Conservation (phyloP, 1,284 basidiomycete genomes). For the Termitomyces sp. region DNA sequence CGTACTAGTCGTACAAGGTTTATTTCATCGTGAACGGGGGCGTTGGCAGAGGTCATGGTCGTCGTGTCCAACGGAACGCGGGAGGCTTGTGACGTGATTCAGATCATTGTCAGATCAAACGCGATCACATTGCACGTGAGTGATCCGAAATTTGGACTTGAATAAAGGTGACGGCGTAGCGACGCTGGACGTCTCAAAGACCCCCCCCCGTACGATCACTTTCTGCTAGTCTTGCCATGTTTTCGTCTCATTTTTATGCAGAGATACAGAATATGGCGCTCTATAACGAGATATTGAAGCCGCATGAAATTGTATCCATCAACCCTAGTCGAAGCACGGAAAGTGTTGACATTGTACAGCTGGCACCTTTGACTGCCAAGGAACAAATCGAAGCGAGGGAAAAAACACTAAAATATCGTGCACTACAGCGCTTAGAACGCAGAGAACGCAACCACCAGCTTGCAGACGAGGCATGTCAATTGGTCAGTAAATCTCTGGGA, state of each 20-base stretch:
- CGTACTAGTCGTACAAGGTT: constrained; percentile 61
- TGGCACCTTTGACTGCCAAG: constrained; percentile 5
- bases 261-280: not conserved
- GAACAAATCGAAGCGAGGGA: constrained; percentile 12
- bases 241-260: not conserved
- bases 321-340: constrained; percentile 9
- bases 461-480: constrained; percentile 16
- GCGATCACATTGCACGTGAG: constrained; percentile 1
- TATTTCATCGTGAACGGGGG: constrained; percentile 54
- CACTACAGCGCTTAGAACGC: constrained; percentile 15
- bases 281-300: constrained; percentile 1
- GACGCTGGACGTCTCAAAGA: not conserved
- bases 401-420: constrained; percentile 12
- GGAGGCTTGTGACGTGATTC: not conserved
- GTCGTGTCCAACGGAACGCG: not conserved
- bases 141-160: constrained; percentile 9
- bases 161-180: not conserved
- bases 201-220: not conserved
- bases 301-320: not conserved
- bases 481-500: constrained; percentile 5
- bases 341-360: constrained; percentile 11
- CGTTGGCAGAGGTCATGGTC: constrained; percentile 2
- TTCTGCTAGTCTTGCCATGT: not conserved
- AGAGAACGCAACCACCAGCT: constrained; percentile 14
- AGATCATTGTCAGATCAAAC: not conserved